Percentiles rank a stretch among this genome's conserved stretches.
Conservation (phyloP, 129 eudicot species). For the Artemisia annua region DNA sequence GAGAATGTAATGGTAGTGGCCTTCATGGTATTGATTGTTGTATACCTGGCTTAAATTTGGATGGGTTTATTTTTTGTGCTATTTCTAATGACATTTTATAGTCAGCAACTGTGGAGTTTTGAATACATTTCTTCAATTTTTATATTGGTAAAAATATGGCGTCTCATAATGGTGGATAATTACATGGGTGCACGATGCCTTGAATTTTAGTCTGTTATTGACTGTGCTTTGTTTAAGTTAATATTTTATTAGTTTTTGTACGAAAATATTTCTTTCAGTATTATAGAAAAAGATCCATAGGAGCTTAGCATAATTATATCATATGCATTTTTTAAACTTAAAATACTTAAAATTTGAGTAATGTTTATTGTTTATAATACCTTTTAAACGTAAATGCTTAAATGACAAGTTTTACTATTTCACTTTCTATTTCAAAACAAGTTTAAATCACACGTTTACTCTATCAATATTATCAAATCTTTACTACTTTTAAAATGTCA, state of each 20-base stretch:
- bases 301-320: not conserved
- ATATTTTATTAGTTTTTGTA: not conserved
- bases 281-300: not conserved
- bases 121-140: not conserved
- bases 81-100: constrained; percentile 26
- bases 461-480: too few relatives aligned
- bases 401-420: too few relatives aligned
- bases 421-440: too few relatives aligned
- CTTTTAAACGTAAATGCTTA: too few relatives aligned
- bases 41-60: not conserved
- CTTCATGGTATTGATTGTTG: constrained; percentile 24
- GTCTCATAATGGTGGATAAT: constrained; percentile 14
- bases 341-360: too few relatives aligned
- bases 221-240: not conserved
- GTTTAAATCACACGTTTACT: too few relatives aligned
- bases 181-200: constrained; percentile 36
- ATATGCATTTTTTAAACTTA: too few relatives aligned
- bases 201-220: not conserved
- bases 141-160: not conserved
- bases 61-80: constrained; percentile 9
- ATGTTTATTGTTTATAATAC: too few relatives aligned
- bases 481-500: too few relatives aligned
- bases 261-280: not conserved
- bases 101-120: not conserved
- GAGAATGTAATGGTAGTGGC: constrained; percentile 21